Base-by-base conservation (phyloP, 2,329 filamentous ascomycete species). In the Colletotrichum sp. region DNA sequence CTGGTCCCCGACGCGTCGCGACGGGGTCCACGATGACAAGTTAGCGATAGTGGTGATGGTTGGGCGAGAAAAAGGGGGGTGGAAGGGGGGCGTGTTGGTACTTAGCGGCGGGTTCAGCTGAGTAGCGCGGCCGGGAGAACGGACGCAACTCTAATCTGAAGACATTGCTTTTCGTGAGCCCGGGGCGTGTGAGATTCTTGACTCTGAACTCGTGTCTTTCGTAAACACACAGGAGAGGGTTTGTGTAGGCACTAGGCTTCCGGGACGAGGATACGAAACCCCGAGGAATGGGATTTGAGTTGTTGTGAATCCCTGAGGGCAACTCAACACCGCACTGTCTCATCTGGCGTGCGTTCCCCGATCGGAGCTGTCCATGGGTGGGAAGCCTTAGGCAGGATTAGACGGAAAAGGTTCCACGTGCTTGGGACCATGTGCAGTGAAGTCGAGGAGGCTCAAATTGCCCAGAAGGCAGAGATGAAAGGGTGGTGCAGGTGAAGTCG, bases 221-320 rank as follows among this genome's bases (percentile, higher is more conserved):
- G 13, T 73, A 64, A 52, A 24, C 12, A 4, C 16, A 70, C 67
- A 34, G n/a, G 4, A 24, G 30, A 64, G 69, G 59, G 69, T 71
- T 12, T 6, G 3, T 16, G n/a, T 63, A 64, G 28, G 36, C 2
- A 44, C 36, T 44, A 44, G 39, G 39, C 18, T 44, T 28, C 28
- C 26, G 57, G 32, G 69, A 16, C 4, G 16, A 15, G 3, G 34
- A 64, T n/a, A 28, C 57, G 34, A 36, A 36, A n/a, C 24, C 34
- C 64, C 64, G 70, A 74, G 64, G 70, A 76, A 69, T 73, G 73
- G 15, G 30, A 76, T 73, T 65, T 73, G 73, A 73, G 73, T 69
- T 73, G 70, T 68, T 72, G n/a, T 30, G 44, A 73, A 76, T 69
- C 73, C 73, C 59, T 69, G 73, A 69, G 32, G 70, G 73, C 73